These are phyloP conservation scores for Cadophora gregata DNA, from an alignment of 2,329 filamentous ascomycete species.

Conservation along the genomic window DNA sequence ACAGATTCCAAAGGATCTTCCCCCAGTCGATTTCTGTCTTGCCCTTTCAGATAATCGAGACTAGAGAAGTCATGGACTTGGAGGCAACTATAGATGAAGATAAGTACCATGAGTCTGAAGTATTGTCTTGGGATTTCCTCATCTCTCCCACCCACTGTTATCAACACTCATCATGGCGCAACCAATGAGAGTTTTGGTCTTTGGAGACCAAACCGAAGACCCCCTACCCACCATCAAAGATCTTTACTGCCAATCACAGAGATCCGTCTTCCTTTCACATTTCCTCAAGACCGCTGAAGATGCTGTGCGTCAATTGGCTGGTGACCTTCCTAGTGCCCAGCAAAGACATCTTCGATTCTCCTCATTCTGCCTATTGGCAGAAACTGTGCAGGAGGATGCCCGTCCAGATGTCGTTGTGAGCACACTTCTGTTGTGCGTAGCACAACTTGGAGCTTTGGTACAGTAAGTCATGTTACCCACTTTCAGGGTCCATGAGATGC, in stretches of 20 bases:
- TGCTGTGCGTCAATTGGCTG: conserved; percentile 4
- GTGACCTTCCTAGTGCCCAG: neutral
- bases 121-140: neutral
- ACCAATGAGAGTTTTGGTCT: conserved; percentile 5
- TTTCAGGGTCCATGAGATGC: neutral
- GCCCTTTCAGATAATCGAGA: neutral
- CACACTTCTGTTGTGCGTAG: conserved; percentile 3
- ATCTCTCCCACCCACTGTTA: neutral
- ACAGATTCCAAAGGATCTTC: neutral
- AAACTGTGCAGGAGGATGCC: neutral
- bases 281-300: conserved; percentile 8
- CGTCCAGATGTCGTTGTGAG: conserved; percentile 1
- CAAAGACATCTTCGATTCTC: conserved; percentile 2
- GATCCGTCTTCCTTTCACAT: conserved; percentile 2
- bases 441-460: conserved; percentile 1
- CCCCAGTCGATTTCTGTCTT: neutral
- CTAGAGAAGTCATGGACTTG: neutral
- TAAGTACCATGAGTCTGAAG: neutral
- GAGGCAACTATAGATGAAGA: neutral
- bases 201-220: conserved; percentile 1
- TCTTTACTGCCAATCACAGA: neutral
- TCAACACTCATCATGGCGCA: conserved; percentile 3
- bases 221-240: neutral
- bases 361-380: neutral
- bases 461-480: neutral